These are phyloP conservation scores for Aspergillus cavernicola DNA, from an alignment of 495 filamentous ascomycete genomes.

Conservation along the genomic window DNA sequence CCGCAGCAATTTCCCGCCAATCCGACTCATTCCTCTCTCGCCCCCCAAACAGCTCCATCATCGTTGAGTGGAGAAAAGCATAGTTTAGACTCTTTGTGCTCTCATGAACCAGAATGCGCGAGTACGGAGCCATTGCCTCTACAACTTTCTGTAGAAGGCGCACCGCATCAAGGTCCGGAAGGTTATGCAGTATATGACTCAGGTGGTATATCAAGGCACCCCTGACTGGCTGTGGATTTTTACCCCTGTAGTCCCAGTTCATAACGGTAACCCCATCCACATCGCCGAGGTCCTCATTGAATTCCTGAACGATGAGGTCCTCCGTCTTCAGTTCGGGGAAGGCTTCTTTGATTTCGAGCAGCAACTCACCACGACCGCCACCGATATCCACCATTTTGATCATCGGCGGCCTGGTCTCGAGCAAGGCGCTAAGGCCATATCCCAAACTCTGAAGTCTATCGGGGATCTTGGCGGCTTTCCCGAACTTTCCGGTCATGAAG, in stretches of 20 bases:
- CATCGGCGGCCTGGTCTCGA: slow-evolving; percentile 12
- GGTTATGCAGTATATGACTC: slow-evolving; percentile 42
- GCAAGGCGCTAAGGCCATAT: slow-evolving; percentile 24
- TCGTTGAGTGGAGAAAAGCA: slow-evolving; percentile 32
- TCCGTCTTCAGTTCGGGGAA: slow-evolving; percentile 38
- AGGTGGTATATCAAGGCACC: slow-evolving; percentile 44
- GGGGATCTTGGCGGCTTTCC: slow-evolving; percentile 27
- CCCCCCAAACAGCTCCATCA: slow-evolving; percentile 35
- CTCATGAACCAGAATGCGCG: slow-evolving; percentile 44
- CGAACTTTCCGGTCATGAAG: slow-evolving; percentile 42
- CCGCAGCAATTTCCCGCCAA: slow-evolving; percentile 30
- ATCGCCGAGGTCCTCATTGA: slow-evolving; percentile 29
- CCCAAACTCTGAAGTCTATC: slow-evolving; percentile 24
- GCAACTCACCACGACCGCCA: slow-evolving; percentile 49
- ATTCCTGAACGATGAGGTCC: slow-evolving; percentile 42
- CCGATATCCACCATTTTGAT: slow-evolving; percentile 51
- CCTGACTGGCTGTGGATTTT: slow-evolving; percentile 28
- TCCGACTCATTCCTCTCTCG: slow-evolving; percentile 30
- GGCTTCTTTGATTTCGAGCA: slow-evolving; percentile 38
- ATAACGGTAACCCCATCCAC: slow-evolving; percentile 27
- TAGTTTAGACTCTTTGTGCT: slow-evolving; percentile 26
- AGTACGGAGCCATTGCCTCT: slow-evolving; percentile 41
- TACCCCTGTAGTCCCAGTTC: slow-evolving; percentile 34
- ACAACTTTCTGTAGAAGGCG: slow-evolving; percentile 38
- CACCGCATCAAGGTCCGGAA: slow-evolving; percentile 36